Percentiles rank a stretch among this genome's conserved stretches.
Evolutionary conservation across 306 rosid genomes (phyloP).

Genomic region (Ammopiptanthus mongolicus): DNA sequence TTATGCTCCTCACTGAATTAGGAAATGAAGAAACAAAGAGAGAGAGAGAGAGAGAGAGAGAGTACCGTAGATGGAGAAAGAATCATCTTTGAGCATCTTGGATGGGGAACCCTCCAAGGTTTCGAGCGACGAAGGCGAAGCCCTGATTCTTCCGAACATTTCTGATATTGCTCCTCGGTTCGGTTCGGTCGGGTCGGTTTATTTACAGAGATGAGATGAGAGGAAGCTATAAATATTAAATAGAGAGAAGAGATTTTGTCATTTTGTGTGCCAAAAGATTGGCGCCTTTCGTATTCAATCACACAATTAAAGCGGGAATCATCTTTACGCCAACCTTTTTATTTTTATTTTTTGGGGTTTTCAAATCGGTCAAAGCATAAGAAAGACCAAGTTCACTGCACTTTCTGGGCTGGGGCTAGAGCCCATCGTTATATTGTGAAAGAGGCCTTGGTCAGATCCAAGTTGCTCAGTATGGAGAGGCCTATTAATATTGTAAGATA

Average conservation of each 20-base stretch:
- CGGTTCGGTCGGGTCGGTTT: conserved; percentile 15
- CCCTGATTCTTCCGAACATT: conserved; percentile 81
- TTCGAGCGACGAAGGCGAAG: conserved; percentile 59
- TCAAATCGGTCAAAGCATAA: too few relatives aligned
- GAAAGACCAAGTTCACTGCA: too few relatives aligned
- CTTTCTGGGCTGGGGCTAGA: background rate
- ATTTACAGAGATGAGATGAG: background rate
- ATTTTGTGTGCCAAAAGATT: background rate
- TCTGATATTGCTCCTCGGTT: background rate
- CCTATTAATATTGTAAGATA: too few relatives aligned
- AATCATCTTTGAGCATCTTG: conserved; percentile 67
- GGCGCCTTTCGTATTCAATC: conserved; percentile 21
- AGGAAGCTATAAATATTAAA: background rate
- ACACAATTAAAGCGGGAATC: conserved; percentile 48
- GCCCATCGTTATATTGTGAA: too few relatives aligned
- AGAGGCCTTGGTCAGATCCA: too few relatives aligned
- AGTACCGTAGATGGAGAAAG: conserved; percentile 79
- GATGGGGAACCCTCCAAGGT: conserved; percentile 61
- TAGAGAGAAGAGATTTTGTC: background rate
- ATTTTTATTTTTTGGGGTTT: too few relatives aligned
- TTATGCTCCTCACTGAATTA: background rate
- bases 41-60: background rate
- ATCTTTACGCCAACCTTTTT: too few relatives aligned
- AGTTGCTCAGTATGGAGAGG: too few relatives aligned
- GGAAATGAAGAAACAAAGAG: background rate